phyloP scores from a whole-genome alignment of 2,329 filamentous ascomycete species.

The Dactylellina sp. region DNA sequence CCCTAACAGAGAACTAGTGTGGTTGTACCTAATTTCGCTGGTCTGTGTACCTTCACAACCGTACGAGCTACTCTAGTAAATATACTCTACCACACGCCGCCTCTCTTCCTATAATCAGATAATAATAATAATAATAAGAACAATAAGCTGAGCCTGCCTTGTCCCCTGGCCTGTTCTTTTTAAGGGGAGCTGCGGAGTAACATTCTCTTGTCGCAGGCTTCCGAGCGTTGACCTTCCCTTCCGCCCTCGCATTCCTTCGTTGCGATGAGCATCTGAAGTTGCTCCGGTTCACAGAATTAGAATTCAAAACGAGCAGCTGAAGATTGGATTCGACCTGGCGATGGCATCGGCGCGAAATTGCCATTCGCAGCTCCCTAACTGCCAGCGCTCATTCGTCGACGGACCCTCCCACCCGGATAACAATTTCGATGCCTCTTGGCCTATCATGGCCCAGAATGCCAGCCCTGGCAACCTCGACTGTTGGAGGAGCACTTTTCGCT shows the following conservation, averaged over 20 bases:
- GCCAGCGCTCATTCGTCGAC: slow-evolving; percentile 44
- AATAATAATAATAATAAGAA: too few species aligned
- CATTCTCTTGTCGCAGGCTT: slow-evolving; percentile 48
- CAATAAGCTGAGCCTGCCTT: slow-evolving; percentile 40
- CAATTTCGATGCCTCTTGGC: slow-evolving; percentile 42
- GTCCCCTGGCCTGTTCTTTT: slow-evolving; percentile 41
- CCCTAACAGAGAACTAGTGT: slow-evolving; percentile 54
- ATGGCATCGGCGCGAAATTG: slow-evolving; percentile 43
- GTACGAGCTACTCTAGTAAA: slow-evolving; percentile 22
- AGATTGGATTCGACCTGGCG: slow-evolving; percentile 31
- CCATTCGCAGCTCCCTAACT: slow-evolving; percentile 24
- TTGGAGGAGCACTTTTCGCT: slow-evolving; percentile 37
- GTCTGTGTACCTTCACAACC: too few species aligned
- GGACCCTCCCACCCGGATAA: slow-evolving; percentile 21
- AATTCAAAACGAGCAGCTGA: slow-evolving; percentile 18
- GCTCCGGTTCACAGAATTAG: too few species aligned
- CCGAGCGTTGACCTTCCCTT: slow-evolving; percentile 15
- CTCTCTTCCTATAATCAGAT: too few species aligned
- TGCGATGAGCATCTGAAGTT: neutral
- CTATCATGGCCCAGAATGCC: slow-evolving; percentile 45
- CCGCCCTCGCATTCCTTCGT: slow-evolving; percentile 26
- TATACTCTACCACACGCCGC: neutral
- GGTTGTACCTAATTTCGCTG: slow-evolving; percentile 54
- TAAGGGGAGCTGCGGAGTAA: slow-evolving; percentile 30
- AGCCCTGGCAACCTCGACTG: slow-evolving; percentile 21